Conservation (phyloP, 1,284 basidiomycete species). For the Athelia sp. region DNA sequence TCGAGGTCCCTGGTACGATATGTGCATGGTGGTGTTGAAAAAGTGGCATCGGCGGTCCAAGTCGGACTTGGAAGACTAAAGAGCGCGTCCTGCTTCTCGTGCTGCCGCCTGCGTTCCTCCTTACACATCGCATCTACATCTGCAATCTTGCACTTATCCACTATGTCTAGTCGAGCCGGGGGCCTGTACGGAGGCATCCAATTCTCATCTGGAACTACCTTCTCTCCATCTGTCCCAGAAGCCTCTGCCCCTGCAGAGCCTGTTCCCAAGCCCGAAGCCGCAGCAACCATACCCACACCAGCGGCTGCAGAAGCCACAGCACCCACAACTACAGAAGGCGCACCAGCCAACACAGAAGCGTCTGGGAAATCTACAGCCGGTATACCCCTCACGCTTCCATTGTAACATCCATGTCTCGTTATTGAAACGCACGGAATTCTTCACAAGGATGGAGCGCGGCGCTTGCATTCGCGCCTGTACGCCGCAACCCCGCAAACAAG, state of each 20-base stretch:
- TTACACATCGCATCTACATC: too few relatives aligned
- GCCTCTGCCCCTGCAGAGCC: background rate
- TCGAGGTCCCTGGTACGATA: too few relatives aligned
- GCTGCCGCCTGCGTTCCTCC: too few relatives aligned
- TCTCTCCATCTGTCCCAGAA: conserved; percentile 29
- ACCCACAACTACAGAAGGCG: conserved; percentile 18
- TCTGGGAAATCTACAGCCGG: conserved; percentile 73
- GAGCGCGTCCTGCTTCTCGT: too few relatives aligned
- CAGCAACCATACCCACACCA: background rate
- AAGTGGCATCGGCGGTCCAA: too few relatives aligned
- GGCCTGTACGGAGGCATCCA: conserved; percentile 80
- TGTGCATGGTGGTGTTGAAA: too few relatives aligned
- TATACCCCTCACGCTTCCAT: conserved; percentile 49
- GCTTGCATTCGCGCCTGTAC: conserved; percentile 79
- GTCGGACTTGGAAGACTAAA: too few relatives aligned
- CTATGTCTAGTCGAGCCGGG: conserved; percentile 70
- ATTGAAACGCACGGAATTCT: conserved; percentile 33
- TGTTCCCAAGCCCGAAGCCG: background rate
- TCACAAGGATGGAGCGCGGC: conserved; percentile 77
- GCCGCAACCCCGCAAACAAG: conserved; percentile 51
- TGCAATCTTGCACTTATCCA: conserved; percentile 13
- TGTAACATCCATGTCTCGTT: conserved; percentile 32
- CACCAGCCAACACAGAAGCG: conserved; percentile 29
- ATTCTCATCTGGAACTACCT: conserved; percentile 59
- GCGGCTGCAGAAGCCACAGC: conserved; percentile 12